Conservation (phyloP, 2,329 filamentous ascomycete species). For the Ceratocystis diversiconidia region DNA sequence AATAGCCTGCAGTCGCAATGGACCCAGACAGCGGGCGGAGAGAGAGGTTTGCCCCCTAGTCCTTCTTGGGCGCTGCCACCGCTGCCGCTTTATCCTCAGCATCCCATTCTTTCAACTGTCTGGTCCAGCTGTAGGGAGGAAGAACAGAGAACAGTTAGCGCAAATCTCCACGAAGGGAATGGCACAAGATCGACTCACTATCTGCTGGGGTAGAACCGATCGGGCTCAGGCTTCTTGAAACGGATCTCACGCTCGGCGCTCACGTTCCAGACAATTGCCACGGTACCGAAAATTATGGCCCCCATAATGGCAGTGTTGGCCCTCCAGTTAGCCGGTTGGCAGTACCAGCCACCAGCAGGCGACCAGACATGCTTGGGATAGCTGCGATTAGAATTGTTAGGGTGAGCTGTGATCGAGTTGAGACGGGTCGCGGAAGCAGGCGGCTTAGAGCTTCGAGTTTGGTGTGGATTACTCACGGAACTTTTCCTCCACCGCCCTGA, state of each 20-base stretch:
- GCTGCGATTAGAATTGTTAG: slow-evolving; percentile 31
- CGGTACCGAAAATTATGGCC: slow-evolving; percentile 52
- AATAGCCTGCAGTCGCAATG: not conserved
- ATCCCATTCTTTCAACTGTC: slow-evolving; percentile 33
- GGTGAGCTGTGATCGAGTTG: not conserved
- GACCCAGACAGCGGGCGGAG: not conserved
- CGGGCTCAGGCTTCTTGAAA: slow-evolving; percentile 59
- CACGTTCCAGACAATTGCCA: slow-evolving; percentile 52
- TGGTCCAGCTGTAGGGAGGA: slow-evolving; percentile 29
- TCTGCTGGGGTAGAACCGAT: slow-evolving; percentile 71
- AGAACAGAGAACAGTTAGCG: not conserved
- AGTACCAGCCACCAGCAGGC: slow-evolving; percentile 93
- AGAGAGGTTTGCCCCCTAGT: slow-evolving; percentile 11
- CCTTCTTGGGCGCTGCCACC: slow-evolving; percentile 24
- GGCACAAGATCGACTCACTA: slow-evolving; percentile 42
- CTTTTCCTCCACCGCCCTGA: slow-evolving; percentile 14
- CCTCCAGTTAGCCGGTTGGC: slow-evolving; percentile 90
- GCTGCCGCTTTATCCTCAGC: slow-evolving; percentile 29
- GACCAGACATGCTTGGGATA: slow-evolving; percentile 99
- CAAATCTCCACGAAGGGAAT: not conserved
- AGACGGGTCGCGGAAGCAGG: not conserved
- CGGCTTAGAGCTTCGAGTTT: not conserved
- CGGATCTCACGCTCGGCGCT: slow-evolving; percentile 62
- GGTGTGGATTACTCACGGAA: slow-evolving; percentile 14
- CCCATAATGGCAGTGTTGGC: slow-evolving; percentile 70